phyloP scores from a whole-genome alignment of 495 filamentous ascomycete species.

The Trichoderma gamsii region DNA sequence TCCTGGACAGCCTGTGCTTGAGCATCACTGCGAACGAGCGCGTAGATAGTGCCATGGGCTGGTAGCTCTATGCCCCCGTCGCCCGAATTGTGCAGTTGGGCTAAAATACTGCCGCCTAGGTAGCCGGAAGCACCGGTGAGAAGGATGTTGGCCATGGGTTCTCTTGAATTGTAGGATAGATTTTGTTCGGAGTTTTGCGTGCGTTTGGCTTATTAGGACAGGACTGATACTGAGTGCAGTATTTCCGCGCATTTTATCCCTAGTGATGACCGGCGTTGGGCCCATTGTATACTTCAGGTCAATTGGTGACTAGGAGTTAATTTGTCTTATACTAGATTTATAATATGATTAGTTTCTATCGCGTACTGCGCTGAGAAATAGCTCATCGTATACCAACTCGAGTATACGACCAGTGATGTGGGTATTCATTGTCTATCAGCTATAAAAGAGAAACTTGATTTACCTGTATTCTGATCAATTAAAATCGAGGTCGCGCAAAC shows the following conservation, averaged over 20 bases:
- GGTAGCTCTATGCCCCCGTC: constrained; percentile 28
- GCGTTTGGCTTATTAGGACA: background rate
- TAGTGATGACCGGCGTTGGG: background rate
- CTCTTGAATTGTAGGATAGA: background rate
- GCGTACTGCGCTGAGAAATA: too few relatives aligned
- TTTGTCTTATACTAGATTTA: too few relatives aligned
- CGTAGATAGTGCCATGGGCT: constrained; percentile 36
- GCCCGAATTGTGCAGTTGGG: constrained; percentile 28
- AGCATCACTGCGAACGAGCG: constrained; percentile 36
- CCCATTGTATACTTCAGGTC: too few relatives aligned
- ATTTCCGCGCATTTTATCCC: background rate
- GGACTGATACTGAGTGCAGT: background rate
- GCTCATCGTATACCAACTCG: too few relatives aligned
- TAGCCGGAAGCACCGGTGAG: constrained; percentile 49
- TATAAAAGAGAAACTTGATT: too few relatives aligned
- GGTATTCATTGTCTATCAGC: too few relatives aligned
- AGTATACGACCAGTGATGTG: too few relatives aligned
- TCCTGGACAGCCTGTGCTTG: constrained; percentile 38
- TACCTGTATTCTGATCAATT: too few relatives aligned
- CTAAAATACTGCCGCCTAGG: constrained; percentile 43
- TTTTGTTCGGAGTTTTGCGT: background rate
- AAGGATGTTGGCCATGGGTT: constrained; percentile 38
- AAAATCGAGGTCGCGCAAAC: too few relatives aligned
- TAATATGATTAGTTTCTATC: too few relatives aligned
- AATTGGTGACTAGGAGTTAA: too few relatives aligned